Evolutionary conservation across 352 stramenopile species (phyloP).

Genomic region (Lagenidium giganteum): DNA sequence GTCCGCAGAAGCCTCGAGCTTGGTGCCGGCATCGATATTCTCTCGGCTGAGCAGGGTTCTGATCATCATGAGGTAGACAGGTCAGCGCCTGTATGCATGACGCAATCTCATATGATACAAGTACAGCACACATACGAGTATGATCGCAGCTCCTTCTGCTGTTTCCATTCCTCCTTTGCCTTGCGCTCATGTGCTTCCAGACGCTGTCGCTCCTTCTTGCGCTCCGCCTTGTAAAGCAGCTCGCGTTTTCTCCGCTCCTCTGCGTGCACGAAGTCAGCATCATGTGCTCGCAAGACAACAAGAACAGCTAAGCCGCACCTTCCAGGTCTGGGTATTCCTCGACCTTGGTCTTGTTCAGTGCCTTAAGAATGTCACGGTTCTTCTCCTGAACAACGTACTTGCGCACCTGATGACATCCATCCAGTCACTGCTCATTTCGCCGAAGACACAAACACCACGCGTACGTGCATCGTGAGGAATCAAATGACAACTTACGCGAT

Average conservation of each 20-base stretch:
- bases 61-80: neutral
- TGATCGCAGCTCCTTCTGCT: slow-evolving; percentile 71
- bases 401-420: slow-evolving; percentile 36
- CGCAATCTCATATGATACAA: neutral
- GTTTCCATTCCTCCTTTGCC: slow-evolving; percentile 49
- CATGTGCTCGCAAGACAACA: neutral
- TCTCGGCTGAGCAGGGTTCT: slow-evolving; percentile 60
- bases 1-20: slow-evolving; percentile 37
- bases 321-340: slow-evolving; percentile 74
- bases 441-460: neutral
- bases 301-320: slow-evolving; percentile 22
- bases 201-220: slow-evolving; percentile 62
- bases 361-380: slow-evolving; percentile 83
- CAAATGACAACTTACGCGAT: slow-evolving; percentile 29
- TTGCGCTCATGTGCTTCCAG: slow-evolving; percentile 48
- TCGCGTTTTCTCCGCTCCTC: slow-evolving; percentile 62
- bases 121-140: slow-evolving; percentile 44
- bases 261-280: slow-evolving; percentile 10
- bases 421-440: slow-evolving; percentile 4
- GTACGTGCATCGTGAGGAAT: too few relatives aligned
- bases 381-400: slow-evolving; percentile 77
- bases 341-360: slow-evolving; percentile 82
- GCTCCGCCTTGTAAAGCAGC: slow-evolving; percentile 62
- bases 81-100: neutral
- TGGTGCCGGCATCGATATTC: slow-evolving; percentile 48